These are phyloP conservation scores for Sclerotiophoma versabilis DNA, from an alignment of 2,329 filamentous ascomycete genomes.

Conservation along the genomic window DNA sequence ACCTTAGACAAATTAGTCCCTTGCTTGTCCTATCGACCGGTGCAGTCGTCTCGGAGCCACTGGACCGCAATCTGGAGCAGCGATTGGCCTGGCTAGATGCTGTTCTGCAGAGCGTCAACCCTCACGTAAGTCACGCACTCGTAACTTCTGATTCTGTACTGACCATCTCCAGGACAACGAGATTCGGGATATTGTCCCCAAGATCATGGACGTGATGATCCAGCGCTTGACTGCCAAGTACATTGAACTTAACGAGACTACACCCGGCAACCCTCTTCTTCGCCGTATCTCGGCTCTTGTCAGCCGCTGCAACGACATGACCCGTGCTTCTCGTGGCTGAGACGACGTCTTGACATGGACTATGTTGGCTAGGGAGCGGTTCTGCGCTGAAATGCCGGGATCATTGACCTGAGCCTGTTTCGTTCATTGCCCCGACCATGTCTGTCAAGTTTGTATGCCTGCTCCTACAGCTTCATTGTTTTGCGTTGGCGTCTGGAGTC, in stretches of 20 bases:
- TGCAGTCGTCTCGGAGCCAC: slow-evolving; percentile 65
- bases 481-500: slow-evolving; percentile 3
- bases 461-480: not conserved
- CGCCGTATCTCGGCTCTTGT: slow-evolving; percentile 59
- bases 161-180: slow-evolving; percentile 56
- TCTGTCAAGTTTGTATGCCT: not conserved
- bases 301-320: slow-evolving; percentile 43
- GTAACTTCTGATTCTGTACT: slow-evolving; percentile 10
- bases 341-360: slow-evolving; percentile 22
- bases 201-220: slow-evolving; percentile 66
- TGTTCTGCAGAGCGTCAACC: slow-evolving; percentile 62
- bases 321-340: slow-evolving; percentile 30
- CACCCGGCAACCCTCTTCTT: slow-evolving; percentile 60
- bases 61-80: slow-evolving; percentile 61
- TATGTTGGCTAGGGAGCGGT: slow-evolving; percentile 5
- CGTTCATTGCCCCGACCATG: not conserved
- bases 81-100: slow-evolving; percentile 66
- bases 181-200: slow-evolving; percentile 63
- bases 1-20: slow-evolving; percentile 62
- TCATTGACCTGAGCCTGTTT: not conserved
- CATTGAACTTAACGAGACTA: slow-evolving; percentile 62
- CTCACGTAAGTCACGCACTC: slow-evolving; percentile 53
- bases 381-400: slow-evolving; percentile 42
- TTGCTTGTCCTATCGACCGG: slow-evolving; percentile 67
- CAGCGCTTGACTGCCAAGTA: slow-evolving; percentile 65